Conservation (phyloP, 2,329 filamentous ascomycete species). For the Pseudocercospora vitis region DNA sequence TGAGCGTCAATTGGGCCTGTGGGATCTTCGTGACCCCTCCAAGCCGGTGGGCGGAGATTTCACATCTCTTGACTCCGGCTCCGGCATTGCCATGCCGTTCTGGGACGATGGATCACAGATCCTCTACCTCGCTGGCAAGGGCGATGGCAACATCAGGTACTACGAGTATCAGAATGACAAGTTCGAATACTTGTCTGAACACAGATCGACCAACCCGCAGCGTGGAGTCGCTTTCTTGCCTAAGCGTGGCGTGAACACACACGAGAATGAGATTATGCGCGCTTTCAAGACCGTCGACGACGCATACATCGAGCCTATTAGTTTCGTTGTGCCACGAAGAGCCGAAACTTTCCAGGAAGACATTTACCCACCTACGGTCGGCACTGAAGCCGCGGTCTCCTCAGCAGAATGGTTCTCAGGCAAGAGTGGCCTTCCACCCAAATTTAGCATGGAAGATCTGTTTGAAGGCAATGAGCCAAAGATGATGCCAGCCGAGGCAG, state of each 20-base stretch:
- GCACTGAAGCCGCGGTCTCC: constrained; percentile 76
- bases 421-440: constrained; percentile 74
- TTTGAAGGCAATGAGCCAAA: constrained; percentile 81
- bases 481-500: constrained; percentile 71
- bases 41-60: constrained; percentile 84
- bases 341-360: constrained; percentile 96
- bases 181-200: constrained; percentile 94
- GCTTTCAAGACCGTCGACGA: constrained; percentile 98
- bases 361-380: constrained; percentile 85
- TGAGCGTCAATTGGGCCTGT: constrained; percentile 90
- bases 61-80: constrained; percentile 87
- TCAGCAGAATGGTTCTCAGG: constrained; percentile 82
- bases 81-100: constrained; percentile 98
- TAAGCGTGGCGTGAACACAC: constrained; percentile 89
- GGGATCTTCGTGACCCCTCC: constrained; percentile 78
- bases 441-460: constrained; percentile 89
- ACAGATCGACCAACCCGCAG: constrained; percentile 95
- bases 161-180: constrained; percentile 99
- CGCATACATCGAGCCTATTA: constrained; percentile 89
- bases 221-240: constrained; percentile 92
- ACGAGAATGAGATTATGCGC: constrained; percentile 94
- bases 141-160: constrained; percentile 98
- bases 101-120: constrained; percentile 98
- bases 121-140: constrained; percentile 94
- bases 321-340: constrained; percentile 91